Evolutionary conservation across 2,329 filamentous ascomycete genomes (phyloP).

Genomic region (Ophiostoma quercus): DNA sequence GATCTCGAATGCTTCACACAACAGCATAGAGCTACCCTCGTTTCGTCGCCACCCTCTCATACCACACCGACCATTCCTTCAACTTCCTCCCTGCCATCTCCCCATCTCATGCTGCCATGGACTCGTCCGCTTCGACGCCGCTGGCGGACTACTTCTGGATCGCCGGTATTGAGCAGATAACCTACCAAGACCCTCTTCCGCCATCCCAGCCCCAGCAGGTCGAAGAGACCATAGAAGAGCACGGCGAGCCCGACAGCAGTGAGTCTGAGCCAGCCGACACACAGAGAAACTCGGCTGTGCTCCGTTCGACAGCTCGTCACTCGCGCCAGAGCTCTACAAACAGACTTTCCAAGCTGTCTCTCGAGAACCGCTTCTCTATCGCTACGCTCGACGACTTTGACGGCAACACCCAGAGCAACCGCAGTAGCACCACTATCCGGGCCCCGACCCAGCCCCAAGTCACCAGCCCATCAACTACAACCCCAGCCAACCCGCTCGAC

Average conservation of each 20-base stretch:
- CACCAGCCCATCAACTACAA: not conserved
- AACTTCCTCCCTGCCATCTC: constrained; percentile 20
- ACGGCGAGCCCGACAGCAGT: constrained; percentile 48
- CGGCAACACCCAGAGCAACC: constrained; percentile 55
- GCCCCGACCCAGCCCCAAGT: constrained; percentile 27
- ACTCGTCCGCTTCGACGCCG: constrained; percentile 53
- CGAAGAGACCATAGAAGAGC: constrained; percentile 58
- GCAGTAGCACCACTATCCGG: constrained; percentile 61
- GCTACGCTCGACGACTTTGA: constrained; percentile 55
- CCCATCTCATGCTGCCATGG: constrained; percentile 44
- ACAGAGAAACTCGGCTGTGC: constrained; percentile 29
- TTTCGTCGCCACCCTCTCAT: not conserved
- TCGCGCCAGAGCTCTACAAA: constrained; percentile 58
- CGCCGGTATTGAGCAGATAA: constrained; percentile 62
- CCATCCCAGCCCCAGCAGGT: constrained; percentile 38
- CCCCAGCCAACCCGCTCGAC: not conserved
- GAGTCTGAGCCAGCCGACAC: constrained; percentile 30
- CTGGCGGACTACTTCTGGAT: constrained; percentile 74
- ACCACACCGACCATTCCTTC: not conserved
- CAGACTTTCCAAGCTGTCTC: constrained; percentile 48
- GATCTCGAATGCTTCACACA: constrained; percentile 4
- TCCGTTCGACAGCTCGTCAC: constrained; percentile 44
- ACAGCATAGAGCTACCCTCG: not conserved
- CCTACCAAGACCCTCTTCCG: constrained; percentile 53
- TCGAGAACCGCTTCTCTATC: constrained; percentile 47